Evolutionary conservation across 163 green algal genomes (phyloP).

Genomic region (Coccomyxa subellipsoidea): DNA sequence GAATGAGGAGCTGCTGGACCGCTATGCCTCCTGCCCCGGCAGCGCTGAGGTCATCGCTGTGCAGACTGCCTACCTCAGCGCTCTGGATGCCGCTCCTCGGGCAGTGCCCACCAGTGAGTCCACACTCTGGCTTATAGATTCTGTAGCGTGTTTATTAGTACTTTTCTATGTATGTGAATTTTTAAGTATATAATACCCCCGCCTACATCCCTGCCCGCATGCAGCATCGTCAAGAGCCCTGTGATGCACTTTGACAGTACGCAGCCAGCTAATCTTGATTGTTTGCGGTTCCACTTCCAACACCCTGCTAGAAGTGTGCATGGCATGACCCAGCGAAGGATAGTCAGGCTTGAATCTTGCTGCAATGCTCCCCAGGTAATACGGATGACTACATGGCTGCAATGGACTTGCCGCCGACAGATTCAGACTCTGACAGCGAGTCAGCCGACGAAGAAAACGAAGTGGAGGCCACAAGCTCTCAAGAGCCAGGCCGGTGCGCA

Average conservation of each 20-base stretch:
- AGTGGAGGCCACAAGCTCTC: not conserved
- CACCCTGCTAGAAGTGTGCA: no score
- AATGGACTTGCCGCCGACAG: conserved; percentile 39
- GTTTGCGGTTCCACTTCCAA: no score
- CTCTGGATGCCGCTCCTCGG: conserved; percentile 28
- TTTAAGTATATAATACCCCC: no score
- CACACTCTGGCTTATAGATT: no score
- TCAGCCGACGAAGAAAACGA: conserved; percentile 26
- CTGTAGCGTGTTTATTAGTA: not conserved
- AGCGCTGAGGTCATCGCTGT: conserved; percentile 76
- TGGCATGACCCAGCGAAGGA: no score
- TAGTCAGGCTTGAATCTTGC: no score
- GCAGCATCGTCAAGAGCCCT: no score
- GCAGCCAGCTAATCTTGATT: no score
- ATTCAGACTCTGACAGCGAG: conserved; percentile 40
- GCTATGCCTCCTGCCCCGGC: conserved; percentile 76
- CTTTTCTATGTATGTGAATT: not conserved
- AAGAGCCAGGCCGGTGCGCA: no score
- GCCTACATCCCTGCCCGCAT: no score
- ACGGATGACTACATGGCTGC: conserved; percentile 30
- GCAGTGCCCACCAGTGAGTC: not conserved
- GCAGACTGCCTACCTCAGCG: conserved; percentile 52
- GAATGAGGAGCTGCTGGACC: conserved; percentile 88
- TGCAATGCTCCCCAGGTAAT: no score
- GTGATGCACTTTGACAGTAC: no score